Base-by-base conservation (phyloP, 139 green algal genomes). In the Picochlorum sp. region DNA sequence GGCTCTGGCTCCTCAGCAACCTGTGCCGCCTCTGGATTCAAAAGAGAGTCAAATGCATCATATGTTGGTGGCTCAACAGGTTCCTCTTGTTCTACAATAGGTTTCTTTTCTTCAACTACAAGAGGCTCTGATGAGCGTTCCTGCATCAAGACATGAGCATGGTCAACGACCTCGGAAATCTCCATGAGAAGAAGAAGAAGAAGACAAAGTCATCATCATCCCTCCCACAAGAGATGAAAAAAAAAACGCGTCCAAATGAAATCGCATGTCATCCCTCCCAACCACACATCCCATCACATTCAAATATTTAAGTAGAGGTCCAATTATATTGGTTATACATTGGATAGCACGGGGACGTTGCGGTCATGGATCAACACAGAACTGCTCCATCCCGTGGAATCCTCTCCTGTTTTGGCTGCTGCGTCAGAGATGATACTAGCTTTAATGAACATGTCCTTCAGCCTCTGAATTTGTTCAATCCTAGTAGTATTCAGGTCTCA, bases 401-500 rank as follows among this genome's bases (percentile, higher is more conserved):
- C 15, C n/a, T 54, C 47, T 20, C n/a, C 0, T 54, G 47, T 21
- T 54, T 54, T 21, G n/a, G 5, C 18, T 54, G 47, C 11, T 54
- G 47, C 47, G 47, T 20, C n/a, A 21, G 47, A 20, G 47, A 20
- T 34, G 51, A 59, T 34, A 34, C 7, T 52, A 15, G 20, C 20
- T 16, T 16, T 9, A 21, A 16, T 26, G 57, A 44, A 6, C 37
- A 67, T 59, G 66, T 56, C 38, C 51, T 81, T n/a, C 70, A 84
- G 59, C 76, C 76, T 18, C 68, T 84, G 0, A 84, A 80, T 56
- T 68, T 85, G 16, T 65, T 81, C 20, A 63, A 78, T 57, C 68
- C 75, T 4, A 15, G 26, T 14, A 63, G 65, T 34, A 44, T 37
- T 6, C 30, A 24, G 23, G 41, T 45, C 15, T 64, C 9, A 38